Base-by-base conservation (phyloP, 2,329 filamentous ascomycete species). In the Pestalotiopsis sp. region DNA sequence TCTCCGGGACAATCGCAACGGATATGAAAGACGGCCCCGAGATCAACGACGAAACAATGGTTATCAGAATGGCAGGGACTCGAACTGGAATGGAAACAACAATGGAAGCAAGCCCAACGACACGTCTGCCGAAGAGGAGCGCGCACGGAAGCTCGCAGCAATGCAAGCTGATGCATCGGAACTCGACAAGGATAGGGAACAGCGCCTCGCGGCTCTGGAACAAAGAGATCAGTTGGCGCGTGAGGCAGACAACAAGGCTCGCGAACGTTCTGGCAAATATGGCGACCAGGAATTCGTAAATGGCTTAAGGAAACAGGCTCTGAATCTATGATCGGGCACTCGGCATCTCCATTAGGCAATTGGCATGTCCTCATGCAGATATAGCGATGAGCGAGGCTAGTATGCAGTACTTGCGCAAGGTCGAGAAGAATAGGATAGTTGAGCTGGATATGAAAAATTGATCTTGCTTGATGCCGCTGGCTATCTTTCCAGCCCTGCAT, bases 81-180 rank as follows among this genome's bases (percentile, higher is more conserved):
- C 69, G 2, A 49, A 68, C 13, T 71, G 68, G 14, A 67, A 67
- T 58, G 38, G 66, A 71, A 72, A 61, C 12, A 74, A 74, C 9
- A 70, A 73, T 17, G 79, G 80, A 4, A 79, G 77, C 6, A 86
- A 52, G 9, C 27, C 86, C 9, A n/a, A 57, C 13, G 67, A 62
- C 5, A 61, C 67, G 2, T 74, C 71, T 1, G 71, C 72, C 4
- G 73, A 70, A 23, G 86, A 88, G 25, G 90, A 92, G 71, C 85
- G 86, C n/a, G 89, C 90, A 13, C 86, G 87, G 27, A 93, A 90
- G 77, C 81, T 94, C 20, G 91, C 90, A 17, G 90, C 89, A 9
- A 94, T 94, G 92, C 91, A 93, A 77, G 86, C 87, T 20, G 91
- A 90, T 36, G 92, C 92, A 4, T 86, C 85, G 1, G 88, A 91